Conservation (phyloP, 345 rosid genomes). For the Moringa oleifera region DNA sequence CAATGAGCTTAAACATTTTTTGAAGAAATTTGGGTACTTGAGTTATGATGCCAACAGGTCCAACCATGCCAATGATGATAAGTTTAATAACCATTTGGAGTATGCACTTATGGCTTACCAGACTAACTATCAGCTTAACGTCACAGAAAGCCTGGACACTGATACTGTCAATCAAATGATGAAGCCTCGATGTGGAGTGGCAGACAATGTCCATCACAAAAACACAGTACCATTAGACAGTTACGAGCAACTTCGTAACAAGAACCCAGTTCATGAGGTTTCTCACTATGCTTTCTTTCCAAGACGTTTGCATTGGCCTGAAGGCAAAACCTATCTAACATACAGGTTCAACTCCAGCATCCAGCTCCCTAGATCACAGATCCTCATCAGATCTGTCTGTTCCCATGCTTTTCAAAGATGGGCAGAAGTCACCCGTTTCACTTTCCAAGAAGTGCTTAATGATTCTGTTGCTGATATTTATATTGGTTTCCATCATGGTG, state of each 20-base stretch:
- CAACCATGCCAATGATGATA: slow-evolving; percentile 3
- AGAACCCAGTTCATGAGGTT: neutral
- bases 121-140: slow-evolving; percentile 3
- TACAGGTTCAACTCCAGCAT: slow-evolving; percentile 12
- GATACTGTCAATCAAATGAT: slow-evolving; percentile 14
- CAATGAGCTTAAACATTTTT: slow-evolving; percentile 6
- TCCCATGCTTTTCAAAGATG: slow-evolving; percentile 21
- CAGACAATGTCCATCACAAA: too few relatives aligned
- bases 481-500: slow-evolving; percentile 13
- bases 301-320: slow-evolving; percentile 13
- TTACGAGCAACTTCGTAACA: neutral
- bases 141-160: slow-evolving; percentile 20
- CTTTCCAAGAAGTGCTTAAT: slow-evolving; percentile 1
- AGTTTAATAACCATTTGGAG: slow-evolving; percentile 16
- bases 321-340: slow-evolving; percentile 7
- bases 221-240: too few relatives aligned
- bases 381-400: slow-evolving; percentile 15
- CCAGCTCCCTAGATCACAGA: neutral
- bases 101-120: slow-evolving; percentile 15
- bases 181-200: slow-evolving; percentile 24
- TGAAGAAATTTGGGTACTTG: slow-evolving; percentile 15
- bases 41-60: neutral
- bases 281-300: slow-evolving; percentile 7
- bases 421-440: slow-evolving; percentile 18
- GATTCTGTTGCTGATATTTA: slow-evolving; percentile 3